phyloP scores from a whole-genome alignment of 2,329 filamentous ascomycete genomes.

The Claviceps sp. region DNA sequence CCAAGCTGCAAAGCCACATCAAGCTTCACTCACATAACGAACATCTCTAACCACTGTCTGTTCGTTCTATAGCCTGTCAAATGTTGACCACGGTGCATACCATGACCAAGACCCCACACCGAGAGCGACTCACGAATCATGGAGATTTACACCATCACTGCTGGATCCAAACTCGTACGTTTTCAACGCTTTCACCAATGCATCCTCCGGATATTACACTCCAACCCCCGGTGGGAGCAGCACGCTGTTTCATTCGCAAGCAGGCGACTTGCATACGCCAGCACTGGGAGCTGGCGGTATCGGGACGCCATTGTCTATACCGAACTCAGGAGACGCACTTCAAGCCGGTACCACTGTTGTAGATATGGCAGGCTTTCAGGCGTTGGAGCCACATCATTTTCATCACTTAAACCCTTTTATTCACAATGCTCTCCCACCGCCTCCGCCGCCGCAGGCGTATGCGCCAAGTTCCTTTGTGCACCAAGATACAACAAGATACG shows the following conservation, averaged over 20 bases:
- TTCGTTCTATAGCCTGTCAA: slow-evolving; percentile 9
- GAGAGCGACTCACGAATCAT: slow-evolving; percentile 63
- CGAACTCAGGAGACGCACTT: slow-evolving; percentile 51
- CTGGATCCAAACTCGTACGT: slow-evolving; percentile 75
- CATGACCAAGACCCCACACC: slow-evolving; percentile 72
- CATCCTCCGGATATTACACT: slow-evolving; percentile 74
- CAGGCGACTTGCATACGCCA: slow-evolving; percentile 78
- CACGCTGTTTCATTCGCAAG: slow-evolving; percentile 68
- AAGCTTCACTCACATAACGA: not conserved
- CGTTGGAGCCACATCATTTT: slow-evolving; percentile 45
- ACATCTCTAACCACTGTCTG: not conserved
- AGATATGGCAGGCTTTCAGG: slow-evolving; percentile 57
- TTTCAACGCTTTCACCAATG: slow-evolving; percentile 67
- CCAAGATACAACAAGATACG: slow-evolving; percentile 65
- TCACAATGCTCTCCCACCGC: slow-evolving; percentile 41
- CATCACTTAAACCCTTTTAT: slow-evolving; percentile 60
- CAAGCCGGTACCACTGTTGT: slow-evolving; percentile 45
- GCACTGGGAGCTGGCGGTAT: slow-evolving; percentile 61
- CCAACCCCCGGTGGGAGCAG: slow-evolving; percentile 72
- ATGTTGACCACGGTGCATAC: slow-evolving; percentile 24
- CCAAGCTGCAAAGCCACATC: not conserved
- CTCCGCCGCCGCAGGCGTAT: slow-evolving; percentile 43
- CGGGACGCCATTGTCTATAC: slow-evolving; percentile 69
- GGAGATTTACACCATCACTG: slow-evolving; percentile 79
- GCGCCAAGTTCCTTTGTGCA: slow-evolving; percentile 71